Percentiles rank a stretch among this genome's conserved stretches.
Evolutionary conservation across 345 rosid genomes (phyloP).

Genomic region (Sonneratia alba): DNA sequence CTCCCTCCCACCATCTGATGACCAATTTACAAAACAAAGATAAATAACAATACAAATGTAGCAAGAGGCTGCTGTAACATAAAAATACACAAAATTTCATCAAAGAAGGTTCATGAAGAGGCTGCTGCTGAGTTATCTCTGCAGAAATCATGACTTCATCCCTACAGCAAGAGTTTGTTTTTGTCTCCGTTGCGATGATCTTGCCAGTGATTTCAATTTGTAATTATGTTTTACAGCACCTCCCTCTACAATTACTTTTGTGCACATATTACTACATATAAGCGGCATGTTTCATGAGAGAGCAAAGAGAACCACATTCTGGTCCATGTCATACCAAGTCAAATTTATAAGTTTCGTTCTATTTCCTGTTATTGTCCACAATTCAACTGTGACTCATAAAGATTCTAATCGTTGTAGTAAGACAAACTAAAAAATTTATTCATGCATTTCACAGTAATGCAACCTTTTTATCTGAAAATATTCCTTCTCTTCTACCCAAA

Average conservation of each 20-base stretch:
- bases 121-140: too few species aligned
- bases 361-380: neutral
- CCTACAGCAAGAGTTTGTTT: neutral
- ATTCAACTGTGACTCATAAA: neutral
- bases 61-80: too few species aligned
- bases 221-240: neutral
- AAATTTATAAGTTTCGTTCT: neutral
- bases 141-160: too few species aligned
- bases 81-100: too few species aligned
- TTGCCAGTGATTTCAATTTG: neutral
- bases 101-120: too few species aligned
- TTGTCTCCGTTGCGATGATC: neutral
- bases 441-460: too few species aligned
- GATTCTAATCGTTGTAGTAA: neutral
- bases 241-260: neutral
- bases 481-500: neutral
- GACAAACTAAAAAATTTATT: neutral
- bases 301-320: neutral
- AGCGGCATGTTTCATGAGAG: too few species aligned
- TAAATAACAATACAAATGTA: too few species aligned
- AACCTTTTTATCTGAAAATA: neutral
- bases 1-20: too few species aligned
- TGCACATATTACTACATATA: neutral
- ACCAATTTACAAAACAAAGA: neutral
- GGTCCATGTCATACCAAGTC: neutral